Conservation (phyloP, 345 rosid genomes). For the Bruguiera sexangula region DNA sequence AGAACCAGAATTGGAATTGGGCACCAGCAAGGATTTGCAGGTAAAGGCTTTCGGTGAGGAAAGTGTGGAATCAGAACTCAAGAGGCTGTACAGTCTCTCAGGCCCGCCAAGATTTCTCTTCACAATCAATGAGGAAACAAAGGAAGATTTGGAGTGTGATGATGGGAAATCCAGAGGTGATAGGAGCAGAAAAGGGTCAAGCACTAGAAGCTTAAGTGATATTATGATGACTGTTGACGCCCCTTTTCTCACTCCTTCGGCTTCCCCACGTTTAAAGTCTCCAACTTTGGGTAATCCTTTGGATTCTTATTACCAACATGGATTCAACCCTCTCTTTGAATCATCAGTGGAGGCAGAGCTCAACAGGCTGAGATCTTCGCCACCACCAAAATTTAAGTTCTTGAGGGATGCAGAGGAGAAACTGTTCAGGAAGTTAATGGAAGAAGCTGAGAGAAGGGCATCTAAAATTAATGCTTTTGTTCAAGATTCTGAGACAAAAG, state of each 20-base stretch:
- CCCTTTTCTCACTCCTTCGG: constrained; percentile 59
- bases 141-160: constrained; percentile 92
- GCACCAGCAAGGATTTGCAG: constrained; percentile 51
- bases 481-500: constrained; percentile 27
- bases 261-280: constrained; percentile 57
- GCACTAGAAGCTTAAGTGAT: constrained; percentile 75
- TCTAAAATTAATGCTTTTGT: constrained; percentile 18
- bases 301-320: constrained; percentile 45
- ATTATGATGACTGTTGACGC: constrained; percentile 40
- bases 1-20: constrained; percentile 51
- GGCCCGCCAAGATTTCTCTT: constrained; percentile 87
- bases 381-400: constrained; percentile 95
- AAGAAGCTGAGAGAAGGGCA: constrained; percentile 47
- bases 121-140: constrained; percentile 92
- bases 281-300: constrained; percentile 29
- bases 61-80: constrained; percentile 71
- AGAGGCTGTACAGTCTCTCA: constrained; percentile 76
- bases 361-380: constrained; percentile 54
- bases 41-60: constrained; percentile 45
- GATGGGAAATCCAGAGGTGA: constrained; percentile 64
- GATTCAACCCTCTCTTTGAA: constrained; percentile 85
- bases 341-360: constrained; percentile 50
- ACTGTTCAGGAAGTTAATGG: constrained; percentile 49
- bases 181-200: constrained; percentile 53
- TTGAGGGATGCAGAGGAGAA: constrained; percentile 89